phyloP scores from a whole-genome alignment of 768 basidiomycete species.

The Cystofilobasidium capitatum region DNA sequence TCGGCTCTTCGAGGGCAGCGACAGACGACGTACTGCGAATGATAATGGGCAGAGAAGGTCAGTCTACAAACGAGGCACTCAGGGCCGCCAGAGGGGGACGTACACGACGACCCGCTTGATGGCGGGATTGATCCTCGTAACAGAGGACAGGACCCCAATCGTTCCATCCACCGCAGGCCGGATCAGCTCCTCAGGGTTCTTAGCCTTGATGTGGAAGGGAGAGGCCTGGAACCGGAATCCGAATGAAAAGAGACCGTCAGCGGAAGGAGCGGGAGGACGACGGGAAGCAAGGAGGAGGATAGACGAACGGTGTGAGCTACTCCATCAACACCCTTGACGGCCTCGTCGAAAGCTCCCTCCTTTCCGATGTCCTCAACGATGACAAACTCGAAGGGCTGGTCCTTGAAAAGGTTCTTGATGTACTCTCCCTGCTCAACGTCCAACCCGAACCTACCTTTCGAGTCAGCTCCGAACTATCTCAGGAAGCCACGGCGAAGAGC shows the following conservation, averaged over 20 bases:
- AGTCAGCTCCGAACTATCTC: no score
- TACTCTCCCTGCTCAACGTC: slow-evolving; percentile 41
- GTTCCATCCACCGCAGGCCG: slow-evolving; percentile 65
- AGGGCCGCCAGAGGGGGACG: neutral
- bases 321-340: slow-evolving; percentile 63
- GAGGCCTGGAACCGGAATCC: neutral
- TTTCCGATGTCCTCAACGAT: slow-evolving; percentile 61
- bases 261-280: neutral
- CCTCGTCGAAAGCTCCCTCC: slow-evolving; percentile 63
- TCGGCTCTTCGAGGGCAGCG: slow-evolving; percentile 41
- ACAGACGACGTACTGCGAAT: slow-evolving; percentile 49
- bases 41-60: neutral
- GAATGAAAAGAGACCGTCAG: neutral
- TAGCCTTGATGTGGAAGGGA: slow-evolving; percentile 30
- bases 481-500: neutral
- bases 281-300: neutral
- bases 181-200: slow-evolving; percentile 46
- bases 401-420: slow-evolving; percentile 48
- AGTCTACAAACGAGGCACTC: neutral
- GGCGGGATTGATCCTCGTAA: slow-evolving; percentile 29
- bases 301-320: slow-evolving; percentile 40
- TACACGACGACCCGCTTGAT: slow-evolving; percentile 54
- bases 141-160: slow-evolving; percentile 45
- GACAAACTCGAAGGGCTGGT: slow-evolving; percentile 54
- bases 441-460: neutral